A percentile compares a stretch with the other conserved stretches of the same genome.
Evolutionary conservation across 2,329 filamentous ascomycete species (phyloP).

Genomic region (Aspergillus cejpii): DNA sequence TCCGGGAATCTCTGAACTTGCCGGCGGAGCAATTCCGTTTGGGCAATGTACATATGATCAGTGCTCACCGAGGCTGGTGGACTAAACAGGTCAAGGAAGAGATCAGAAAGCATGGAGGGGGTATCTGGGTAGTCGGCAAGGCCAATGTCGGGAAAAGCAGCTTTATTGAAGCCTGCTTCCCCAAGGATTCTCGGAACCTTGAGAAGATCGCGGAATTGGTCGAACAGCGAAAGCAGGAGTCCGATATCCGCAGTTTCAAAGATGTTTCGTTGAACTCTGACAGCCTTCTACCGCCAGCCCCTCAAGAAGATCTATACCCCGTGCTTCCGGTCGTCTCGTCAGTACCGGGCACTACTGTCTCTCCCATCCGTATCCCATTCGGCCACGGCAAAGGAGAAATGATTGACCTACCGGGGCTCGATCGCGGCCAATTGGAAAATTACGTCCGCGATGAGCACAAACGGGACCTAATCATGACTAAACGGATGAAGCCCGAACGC

Average conservation of each 20-base stretch:
- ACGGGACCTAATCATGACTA: constrained; percentile 67
- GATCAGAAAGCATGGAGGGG: constrained; percentile 76
- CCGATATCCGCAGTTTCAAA: constrained; percentile 10
- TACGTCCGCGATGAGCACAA: constrained; percentile 63
- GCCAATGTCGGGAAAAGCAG: constrained; percentile 96
- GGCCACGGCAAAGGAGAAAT: constrained; percentile 80
- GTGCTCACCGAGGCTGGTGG: constrained; percentile 84
- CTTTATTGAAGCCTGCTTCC: constrained; percentile 80
- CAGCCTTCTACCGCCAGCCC: constrained; percentile 68
- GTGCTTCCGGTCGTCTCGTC: constrained; percentile 79
- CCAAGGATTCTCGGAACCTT: constrained; percentile 56
- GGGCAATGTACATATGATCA: constrained; percentile 81
- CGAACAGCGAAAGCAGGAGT: constrained; percentile 23
- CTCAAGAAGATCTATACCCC: constrained; percentile 67
- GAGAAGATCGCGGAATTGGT: constrained; percentile 33
- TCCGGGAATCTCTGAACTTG: constrained; percentile 68
- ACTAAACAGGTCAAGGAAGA: constrained; percentile 78
- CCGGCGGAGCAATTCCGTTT: constrained; percentile 65
- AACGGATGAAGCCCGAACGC: constrained; percentile 66
- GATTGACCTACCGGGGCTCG: constrained; percentile 83
- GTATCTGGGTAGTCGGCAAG: constrained; percentile 94
- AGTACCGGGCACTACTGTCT: constrained; percentile 87
- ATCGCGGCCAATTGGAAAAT: constrained; percentile 63
- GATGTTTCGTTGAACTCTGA: constrained; percentile 22
- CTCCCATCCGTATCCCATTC: constrained; percentile 87